phyloP scores from a whole-genome alignment of 2,329 filamentous ascomycete genomes.

The Trichoderma sp. region DNA sequence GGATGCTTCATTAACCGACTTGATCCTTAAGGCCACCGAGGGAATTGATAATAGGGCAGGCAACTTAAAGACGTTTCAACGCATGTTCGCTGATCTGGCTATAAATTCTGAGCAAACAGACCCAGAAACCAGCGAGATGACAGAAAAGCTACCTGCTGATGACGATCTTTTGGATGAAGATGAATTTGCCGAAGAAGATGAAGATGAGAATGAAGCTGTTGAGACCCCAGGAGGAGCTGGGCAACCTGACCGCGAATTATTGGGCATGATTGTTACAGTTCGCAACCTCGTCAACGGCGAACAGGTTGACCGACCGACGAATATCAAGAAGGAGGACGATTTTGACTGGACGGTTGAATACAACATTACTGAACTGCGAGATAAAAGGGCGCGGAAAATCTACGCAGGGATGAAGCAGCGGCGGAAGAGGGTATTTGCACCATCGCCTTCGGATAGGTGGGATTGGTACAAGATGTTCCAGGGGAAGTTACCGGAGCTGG shows the following conservation, averaged over 20 bases:
- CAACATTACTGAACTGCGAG: conserved; percentile 61
- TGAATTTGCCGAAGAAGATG: conserved; percentile 14
- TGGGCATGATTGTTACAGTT: conserved; percentile 70
- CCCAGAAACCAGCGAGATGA: background rate
- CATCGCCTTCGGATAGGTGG: conserved; percentile 42
- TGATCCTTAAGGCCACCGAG: conserved; percentile 52
- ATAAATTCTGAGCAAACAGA: conserved; percentile 33
- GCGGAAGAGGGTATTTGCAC: conserved; percentile 47
- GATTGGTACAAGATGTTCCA: conserved; percentile 49
- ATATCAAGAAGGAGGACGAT: conserved; percentile 31
- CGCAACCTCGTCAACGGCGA: conserved; percentile 69
- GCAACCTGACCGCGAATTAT: conserved; percentile 39
- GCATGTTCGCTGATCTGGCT: conserved; percentile 50
- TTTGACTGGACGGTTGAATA: conserved; percentile 76
- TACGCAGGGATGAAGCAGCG: conserved; percentile 58
- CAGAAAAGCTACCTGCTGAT: background rate
- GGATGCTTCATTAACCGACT: conserved; percentile 41
- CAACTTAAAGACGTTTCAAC: conserved; percentile 50
- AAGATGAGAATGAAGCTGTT: conserved; percentile 7
- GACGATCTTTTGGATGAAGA: conserved; percentile 12
- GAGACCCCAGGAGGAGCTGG: background rate
- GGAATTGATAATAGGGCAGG: conserved; percentile 41
- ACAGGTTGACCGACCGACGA: conserved; percentile 59
- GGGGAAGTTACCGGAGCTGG: conserved; percentile 42
- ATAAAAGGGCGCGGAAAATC: conserved; percentile 44